phyloP scores from a whole-genome alignment of 2,329 filamentous ascomycete species.

The Hypoxylon sp. region DNA sequence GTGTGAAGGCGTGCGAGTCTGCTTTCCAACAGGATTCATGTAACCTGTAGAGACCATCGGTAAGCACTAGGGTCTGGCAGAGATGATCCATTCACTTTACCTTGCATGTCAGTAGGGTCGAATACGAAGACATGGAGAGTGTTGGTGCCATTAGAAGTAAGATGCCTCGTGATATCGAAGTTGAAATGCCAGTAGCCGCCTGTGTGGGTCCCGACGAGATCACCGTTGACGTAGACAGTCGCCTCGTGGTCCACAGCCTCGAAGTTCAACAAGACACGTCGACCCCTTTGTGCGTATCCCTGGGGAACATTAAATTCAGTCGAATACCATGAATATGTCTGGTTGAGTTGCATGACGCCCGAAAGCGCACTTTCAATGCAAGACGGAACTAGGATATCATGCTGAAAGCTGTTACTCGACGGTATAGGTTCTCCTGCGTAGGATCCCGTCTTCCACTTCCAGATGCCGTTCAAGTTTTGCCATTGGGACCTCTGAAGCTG shows the following conservation, averaged over 20 bases:
- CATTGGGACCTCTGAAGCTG: slow-evolving; percentile 68
- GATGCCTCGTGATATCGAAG: slow-evolving; percentile 68
- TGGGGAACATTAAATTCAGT: slow-evolving; percentile 66
- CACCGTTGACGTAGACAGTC: slow-evolving; percentile 71
- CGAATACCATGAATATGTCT: slow-evolving; percentile 65
- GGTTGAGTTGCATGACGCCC: slow-evolving; percentile 61
- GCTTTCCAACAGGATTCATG: slow-evolving; percentile 77
- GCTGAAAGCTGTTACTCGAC: slow-evolving; percentile 50
- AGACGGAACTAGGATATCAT: slow-evolving; percentile 61
- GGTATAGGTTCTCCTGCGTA: slow-evolving; percentile 44
- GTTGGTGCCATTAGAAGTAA: slow-evolving; percentile 63
- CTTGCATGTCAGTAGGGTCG: slow-evolving; percentile 73
- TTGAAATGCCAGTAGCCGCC: slow-evolving; percentile 76
- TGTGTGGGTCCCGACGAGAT: slow-evolving; percentile 65
- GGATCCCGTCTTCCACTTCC: slow-evolving; percentile 64
- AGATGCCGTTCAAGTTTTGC: slow-evolving; percentile 72
- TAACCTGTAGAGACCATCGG: slow-evolving; percentile 49
- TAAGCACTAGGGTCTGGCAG: slow-evolving; percentile 6
- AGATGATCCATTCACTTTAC: slow-evolving; percentile 25
- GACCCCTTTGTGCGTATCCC: slow-evolving; percentile 59
- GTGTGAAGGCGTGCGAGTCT: slow-evolving; percentile 68
- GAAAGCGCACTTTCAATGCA: slow-evolving; percentile 65
- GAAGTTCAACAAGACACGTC: slow-evolving; percentile 67
- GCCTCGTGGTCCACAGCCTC: slow-evolving; percentile 72
- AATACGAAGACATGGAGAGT: slow-evolving; percentile 75